Evolutionary conservation across 176 grass and related monocot species (phyloP), one percentile per base, ranked within the genome.

Genomic region (Carex pumila): DNA sequence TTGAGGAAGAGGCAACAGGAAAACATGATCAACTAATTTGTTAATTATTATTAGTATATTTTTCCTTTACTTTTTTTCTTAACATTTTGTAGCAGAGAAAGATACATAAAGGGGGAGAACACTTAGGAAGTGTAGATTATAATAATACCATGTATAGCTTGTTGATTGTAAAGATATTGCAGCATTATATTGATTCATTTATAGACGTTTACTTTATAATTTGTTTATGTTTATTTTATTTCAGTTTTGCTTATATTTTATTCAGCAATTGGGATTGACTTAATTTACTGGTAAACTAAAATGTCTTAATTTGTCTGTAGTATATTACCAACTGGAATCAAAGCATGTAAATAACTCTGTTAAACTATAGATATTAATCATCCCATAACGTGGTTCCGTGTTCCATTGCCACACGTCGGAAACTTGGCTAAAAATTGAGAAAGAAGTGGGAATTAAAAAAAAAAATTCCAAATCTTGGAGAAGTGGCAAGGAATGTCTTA

Each of bases 1-100:
- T 70, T 84, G 60, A 65, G 50, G 84, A 88, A 79, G 87, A 82
- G 68, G 61, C 59, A 55, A 53, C 86, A 41, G 13, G 45, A 86
- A 81, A 56, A 59, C 7, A 55, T 69, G 62, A 54, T n/a, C 12
- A 83, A 25, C 22, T 83, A 68, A 55, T 69, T 83, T 82, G 37
- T 63, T 61, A 7, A 66, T 82, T 82, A 82, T 50, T 83, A 52
- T 50, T 18, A 83, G 19, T 69, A 34, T 52, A 34, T 52, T 45
- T 80, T 60, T 79, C 6, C 13, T 55, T 37, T 19, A 45, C 18
- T 81, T 83, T 83, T 3, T 6, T 29, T 15, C 45, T 41, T 80
- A 39, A 39, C 37, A 22, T 83, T 83, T 64, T 53, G 49, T 68
- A 50, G 41, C 13, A 83, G 22, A 66, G 73, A 78, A 56, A 77